Evolutionary conservation across 176 grass and related monocot genomes (phyloP), one percentile per base, ranked within the genome.

Genomic region (Bothriochloa decipiens): DNA sequence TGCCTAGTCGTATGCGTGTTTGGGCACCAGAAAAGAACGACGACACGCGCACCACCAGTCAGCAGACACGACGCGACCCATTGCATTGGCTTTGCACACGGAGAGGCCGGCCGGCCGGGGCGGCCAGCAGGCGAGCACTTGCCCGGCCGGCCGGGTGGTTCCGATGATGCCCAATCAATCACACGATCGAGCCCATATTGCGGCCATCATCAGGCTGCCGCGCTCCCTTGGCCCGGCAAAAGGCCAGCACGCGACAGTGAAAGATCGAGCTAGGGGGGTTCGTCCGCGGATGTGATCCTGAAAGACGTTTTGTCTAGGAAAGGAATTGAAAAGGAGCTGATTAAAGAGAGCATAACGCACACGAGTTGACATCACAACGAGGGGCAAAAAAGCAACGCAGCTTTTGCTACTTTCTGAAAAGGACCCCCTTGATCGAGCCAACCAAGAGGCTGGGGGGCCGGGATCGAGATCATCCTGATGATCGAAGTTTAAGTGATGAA

Each of bases 381-480:
- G 73, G 73, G 3, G 36, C 23, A 18, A 74, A 32, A 84, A 68
- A 65, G 27, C 27, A n/a, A 60, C 5, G 37, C 70, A 80, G 70
- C 70, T 70, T 89, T 89, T 81, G 5, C n/a, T 62, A 11, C 79
- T 86, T 90, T 79, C 68, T 65, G 29, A 90, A 32, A 72, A 90
- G 68, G 49, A 11, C 37, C 65, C n/a, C n/a, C n/a, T n/a, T n/a
- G n/a, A n/a, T n/a, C n/a, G n/a, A n/a, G n/a, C 29, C 29, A 32
- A 32, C 29, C 29, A 32, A 32, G 29, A 32, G 29, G 29, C 29
- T 32, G 29, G 29, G 29, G 29, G 29, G 29, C 29, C 29, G 29
- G 29, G 29, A 32, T 32, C 29, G 29, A 32, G 29, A 32, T 32
- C 29, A 32, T 32, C 79, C 79, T 78, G 7, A n/a, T n/a, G n/a